Conservation (phyloP, 345 rosid species). For the Euphorbia peplus region DNA sequence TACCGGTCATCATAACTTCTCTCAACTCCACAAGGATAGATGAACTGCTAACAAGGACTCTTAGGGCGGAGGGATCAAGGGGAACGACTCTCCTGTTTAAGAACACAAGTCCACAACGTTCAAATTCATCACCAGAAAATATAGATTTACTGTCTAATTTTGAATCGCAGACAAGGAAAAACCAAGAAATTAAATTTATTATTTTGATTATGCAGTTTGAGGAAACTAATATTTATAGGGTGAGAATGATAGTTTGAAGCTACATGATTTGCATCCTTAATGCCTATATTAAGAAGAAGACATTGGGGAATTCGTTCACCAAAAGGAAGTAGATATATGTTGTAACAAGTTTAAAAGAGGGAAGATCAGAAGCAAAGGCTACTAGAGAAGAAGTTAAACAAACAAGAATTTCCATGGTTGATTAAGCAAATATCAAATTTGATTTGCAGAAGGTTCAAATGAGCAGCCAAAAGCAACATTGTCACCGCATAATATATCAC, state of each 20-base stretch:
- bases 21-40: not conserved
- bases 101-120: not conserved
- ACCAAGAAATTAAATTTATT: not conserved
- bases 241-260: not conserved
- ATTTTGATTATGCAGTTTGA: not conserved
- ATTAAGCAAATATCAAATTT: not conserved
- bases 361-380: no score
- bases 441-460: constrained; percentile 2
- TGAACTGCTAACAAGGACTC: not conserved
- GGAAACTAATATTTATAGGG: not conserved
- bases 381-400: not conserved
- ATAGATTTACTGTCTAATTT: not conserved
- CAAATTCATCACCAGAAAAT: not conserved
- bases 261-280: not conserved
- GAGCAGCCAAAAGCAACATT: not conserved
- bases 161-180: no score
- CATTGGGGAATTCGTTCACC: not conserved
- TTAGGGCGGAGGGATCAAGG: not conserved
- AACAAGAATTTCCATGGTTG: not conserved
- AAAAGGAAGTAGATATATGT: not conserved
- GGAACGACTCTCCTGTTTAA: not conserved
- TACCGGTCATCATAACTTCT: constrained; percentile 15
- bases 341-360: not conserved
- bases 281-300: not conserved
- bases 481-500: not conserved